phyloP scores from a whole-genome alignment of 2,329 filamentous ascomycete species.

The Fusarium pininemorale region DNA sequence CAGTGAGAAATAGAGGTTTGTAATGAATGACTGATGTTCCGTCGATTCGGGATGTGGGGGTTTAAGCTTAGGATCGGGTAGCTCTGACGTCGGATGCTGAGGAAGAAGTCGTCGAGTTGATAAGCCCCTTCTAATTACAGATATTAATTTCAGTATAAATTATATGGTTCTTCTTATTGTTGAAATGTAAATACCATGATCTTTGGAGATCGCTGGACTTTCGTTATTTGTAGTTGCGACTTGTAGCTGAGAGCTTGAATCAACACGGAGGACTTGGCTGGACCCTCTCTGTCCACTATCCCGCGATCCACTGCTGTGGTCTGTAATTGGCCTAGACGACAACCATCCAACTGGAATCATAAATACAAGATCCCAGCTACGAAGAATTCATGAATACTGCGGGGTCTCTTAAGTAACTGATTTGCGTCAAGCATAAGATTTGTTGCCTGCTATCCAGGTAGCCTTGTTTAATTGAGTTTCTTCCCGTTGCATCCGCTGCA shows the following conservation, averaged over 20 bases:
- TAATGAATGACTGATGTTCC: neutral
- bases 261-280: too few species aligned
- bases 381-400: neutral
- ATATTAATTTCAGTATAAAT: neutral
- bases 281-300: neutral
- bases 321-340: neutral
- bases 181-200: neutral
- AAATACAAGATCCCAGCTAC: neutral
- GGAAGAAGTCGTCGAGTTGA: too few species aligned
- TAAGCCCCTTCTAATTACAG: too few species aligned
- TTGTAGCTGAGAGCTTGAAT: too few species aligned
- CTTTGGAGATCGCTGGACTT: neutral
- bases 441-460: neutral
- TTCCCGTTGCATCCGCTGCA: neutral
- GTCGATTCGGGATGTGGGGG: neutral
- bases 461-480: neutral
- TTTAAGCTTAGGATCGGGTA: neutral
- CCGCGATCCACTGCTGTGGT: neutral
- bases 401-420: fast-evolving
- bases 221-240: too few species aligned
- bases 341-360: neutral
- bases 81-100: neutral
- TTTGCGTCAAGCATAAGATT: fast-evolving
- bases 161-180: neutral
- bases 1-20: neutral